These are phyloP conservation scores for Calonectria pteridis DNA, from an alignment of 2,329 filamentous ascomycete genomes.

Conservation along the genomic window DNA sequence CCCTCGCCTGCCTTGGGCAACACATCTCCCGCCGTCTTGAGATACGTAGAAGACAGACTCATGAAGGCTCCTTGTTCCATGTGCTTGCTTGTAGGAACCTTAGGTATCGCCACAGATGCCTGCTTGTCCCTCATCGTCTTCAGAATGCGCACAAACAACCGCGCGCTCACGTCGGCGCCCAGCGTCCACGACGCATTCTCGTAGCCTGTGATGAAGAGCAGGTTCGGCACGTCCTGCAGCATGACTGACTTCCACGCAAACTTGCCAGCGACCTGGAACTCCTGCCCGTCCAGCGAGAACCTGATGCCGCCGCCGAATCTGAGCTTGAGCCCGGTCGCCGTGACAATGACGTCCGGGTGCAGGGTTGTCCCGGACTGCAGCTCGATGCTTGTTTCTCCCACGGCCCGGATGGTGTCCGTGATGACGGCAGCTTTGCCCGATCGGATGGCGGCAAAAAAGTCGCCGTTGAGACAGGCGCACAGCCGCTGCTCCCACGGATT, in stretches of 20 bases:
- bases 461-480: slow-evolving; percentile 64
- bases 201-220: not conserved
- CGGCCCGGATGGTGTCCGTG: not conserved
- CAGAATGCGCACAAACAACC: slow-evolving; percentile 63
- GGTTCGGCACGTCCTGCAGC: not conserved
- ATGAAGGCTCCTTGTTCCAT: slow-evolving; percentile 56
- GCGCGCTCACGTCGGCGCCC: slow-evolving; percentile 53
- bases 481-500: slow-evolving; percentile 76
- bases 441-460: slow-evolving; percentile 57
- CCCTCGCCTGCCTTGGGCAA: slow-evolving; percentile 62
- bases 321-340: slow-evolving; percentile 72
- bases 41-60: slow-evolving; percentile 63
- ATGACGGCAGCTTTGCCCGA: not conserved
- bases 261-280: slow-evolving; percentile 28
- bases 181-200: slow-evolving; percentile 11
- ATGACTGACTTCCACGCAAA: slow-evolving; percentile 8
- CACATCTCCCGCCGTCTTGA: slow-evolving; percentile 54
- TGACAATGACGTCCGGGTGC: slow-evolving; percentile 71
- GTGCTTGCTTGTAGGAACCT: slow-evolving; percentile 20
- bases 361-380: slow-evolving; percentile 55
- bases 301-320: slow-evolving; percentile 64
- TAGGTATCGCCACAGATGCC: slow-evolving; percentile 58
- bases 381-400: slow-evolving; percentile 47
- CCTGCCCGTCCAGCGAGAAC: slow-evolving; percentile 68
- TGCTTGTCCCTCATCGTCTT: slow-evolving; percentile 61